These are phyloP conservation scores for Candida sanyaensis DNA, from an alignment of 1,139 yeast genomes.

Conservation along the genomic window DNA sequence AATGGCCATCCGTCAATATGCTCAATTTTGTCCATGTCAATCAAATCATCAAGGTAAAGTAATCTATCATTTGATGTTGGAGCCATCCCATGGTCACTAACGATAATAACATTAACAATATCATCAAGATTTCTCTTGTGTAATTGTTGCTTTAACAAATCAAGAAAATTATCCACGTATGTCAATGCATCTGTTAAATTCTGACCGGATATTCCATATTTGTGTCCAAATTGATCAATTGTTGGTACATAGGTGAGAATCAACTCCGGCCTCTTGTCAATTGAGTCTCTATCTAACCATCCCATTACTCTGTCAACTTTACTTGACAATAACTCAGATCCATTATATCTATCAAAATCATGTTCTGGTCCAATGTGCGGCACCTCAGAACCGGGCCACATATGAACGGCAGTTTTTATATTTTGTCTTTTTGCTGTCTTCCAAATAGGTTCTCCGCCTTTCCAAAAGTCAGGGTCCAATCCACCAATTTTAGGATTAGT, in stretches of 20 bases:
- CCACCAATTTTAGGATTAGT: conserved; percentile 60
- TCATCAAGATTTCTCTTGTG: conserved; percentile 55
- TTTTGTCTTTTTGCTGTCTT: conserved; percentile 68
- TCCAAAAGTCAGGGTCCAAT: conserved; percentile 69
- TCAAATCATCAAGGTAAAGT: conserved; percentile 66
- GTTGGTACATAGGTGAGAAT: conserved; percentile 82
- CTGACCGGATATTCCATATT: conserved; percentile 64
- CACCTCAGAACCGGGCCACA: conserved; percentile 96
- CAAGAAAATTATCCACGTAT: conserved; percentile 67
- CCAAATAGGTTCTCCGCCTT: conserved; percentile 90
- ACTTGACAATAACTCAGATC: conserved; percentile 56
- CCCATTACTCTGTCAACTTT: conserved; percentile 59
- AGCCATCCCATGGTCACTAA: conserved; percentile 95
- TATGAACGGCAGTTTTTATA: conserved; percentile 76
- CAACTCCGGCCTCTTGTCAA: conserved; percentile 66
- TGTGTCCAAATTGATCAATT: conserved; percentile 75
- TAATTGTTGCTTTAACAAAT: conserved; percentile 49
- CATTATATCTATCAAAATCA: conserved; percentile 64
- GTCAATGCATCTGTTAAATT: conserved; percentile 55
- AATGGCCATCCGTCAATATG: conserved; percentile 90
- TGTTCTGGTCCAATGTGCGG: conserved; percentile 49
- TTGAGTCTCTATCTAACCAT: conserved; percentile 62
- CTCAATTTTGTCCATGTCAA: conserved; percentile 55
- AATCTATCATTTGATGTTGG: conserved; percentile 73
- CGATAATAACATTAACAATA: conserved; percentile 71